Evolutionary conservation across 441 rosid genomes (phyloP), one percentile per base, ranked within the genome.

Genomic region (Erodium texanum): DNA sequence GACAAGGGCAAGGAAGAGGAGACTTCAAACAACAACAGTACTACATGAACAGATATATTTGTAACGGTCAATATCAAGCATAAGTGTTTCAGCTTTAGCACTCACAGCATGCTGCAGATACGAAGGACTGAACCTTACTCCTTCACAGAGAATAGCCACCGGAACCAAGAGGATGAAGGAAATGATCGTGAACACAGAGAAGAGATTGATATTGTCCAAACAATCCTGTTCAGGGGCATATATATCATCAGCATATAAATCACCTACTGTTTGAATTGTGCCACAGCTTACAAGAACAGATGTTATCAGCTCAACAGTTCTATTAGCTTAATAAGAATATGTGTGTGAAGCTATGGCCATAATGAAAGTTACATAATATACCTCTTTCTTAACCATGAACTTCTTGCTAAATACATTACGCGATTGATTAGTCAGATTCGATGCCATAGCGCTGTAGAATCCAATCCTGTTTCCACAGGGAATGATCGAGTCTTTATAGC

Each of bases 361-460:
- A 3, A 5, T 3, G 38, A 34, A 34, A 34, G 7, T 5, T 67
- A n/a, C n/a, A n/a, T n/a, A n/a, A 27, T 4, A 66, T 61, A 83
- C 86, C 80, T 80, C 90, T 79, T 76, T 74, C 11, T 74, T 77
- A 24, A 77, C 68, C 90, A 87, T 82, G 70, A 80, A 69, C 32
- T 80, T 87, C 54, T 87, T 85, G 74, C 90, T 82, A 27, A 87
- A 78, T 66, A 87, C 82, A 72, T 85, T 85, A 24, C 93, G 87
- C 0, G 83, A 84, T 75, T 87, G 93, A 80, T 85, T 87, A 0
- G 87, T 85, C 65, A 85, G 75, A 74, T 87, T 87, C 64, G 93
- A 87, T 20, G 89, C 86, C 93, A 87, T 84, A 36, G 90, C 89
- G 45, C 81, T 83, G 65, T 78, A 74, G 80, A 87, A 87, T 56